Evolutionary conservation across 176 grass and related monocot genomes (phyloP), one percentile per base, ranked within the genome.

Genomic region (Bromus sterilis): DNA sequence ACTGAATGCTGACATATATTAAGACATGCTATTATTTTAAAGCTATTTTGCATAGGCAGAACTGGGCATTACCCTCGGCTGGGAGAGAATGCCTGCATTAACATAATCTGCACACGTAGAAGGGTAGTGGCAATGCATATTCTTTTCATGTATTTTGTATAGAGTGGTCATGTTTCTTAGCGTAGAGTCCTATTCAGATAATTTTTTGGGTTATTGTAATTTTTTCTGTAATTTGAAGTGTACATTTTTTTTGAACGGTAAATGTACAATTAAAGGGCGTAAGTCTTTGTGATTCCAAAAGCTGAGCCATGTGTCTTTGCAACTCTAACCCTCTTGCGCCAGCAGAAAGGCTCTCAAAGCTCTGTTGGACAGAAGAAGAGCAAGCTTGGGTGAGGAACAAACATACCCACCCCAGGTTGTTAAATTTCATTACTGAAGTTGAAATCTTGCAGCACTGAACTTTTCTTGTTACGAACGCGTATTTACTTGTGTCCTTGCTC

Each of bases 321-420:
- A 97, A 91, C 55, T 69, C 80, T 42, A 82, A 82, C 84, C 21
- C 76, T 32, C 32, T 85, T 46, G 74, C 32, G 65, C 75, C 80
- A 63, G 1, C 36, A 86, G 30, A 41, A 49, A 87, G 91, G 53
- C 89, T 89, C 51, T 55, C 11, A 1, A 88, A 78, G 36, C 82
- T 90, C 30, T 9, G 15, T 66, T 97, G 91, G 91, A 86, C 89
- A 0, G 63, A 88, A 79, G 91, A 97, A 77, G 91, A 79, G 76
- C 26, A 76, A 78, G 20, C 69, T 67, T 78, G 20, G 69, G 94
- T 94, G 86, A 20, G 77, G 64, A 84, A n/a, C n/a, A n/a, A n/a
- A n/a, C n/a, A n/a, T n/a, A n/a, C n/a, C n/a, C 86, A 60, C 25
- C 78, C 73, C 18, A 53, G 25, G n/a, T 20, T 55, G 31, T 61